A percentile compares a stretch with the other conserved stretches of the same genome.
These are phyloP conservation scores for Pestalotiopsis sp. DNA, from an alignment of 2,329 filamentous ascomycete species.

Conservation along the genomic window DNA sequence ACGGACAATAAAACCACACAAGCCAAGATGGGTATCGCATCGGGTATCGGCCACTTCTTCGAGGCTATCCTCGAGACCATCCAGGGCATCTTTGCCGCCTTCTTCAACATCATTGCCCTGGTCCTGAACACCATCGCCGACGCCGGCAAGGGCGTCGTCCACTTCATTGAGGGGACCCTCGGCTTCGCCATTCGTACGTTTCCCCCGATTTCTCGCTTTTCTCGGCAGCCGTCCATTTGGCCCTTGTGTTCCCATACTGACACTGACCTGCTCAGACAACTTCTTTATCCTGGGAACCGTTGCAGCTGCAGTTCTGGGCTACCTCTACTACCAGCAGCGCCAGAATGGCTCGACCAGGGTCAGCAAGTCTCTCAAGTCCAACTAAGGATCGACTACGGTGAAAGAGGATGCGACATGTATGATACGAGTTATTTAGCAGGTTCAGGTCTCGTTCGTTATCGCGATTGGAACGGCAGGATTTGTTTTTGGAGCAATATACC, in stretches of 20 bases:
- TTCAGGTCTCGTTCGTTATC: too few relatives aligned
- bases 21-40: slow-evolving; percentile 28
- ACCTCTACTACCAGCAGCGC: slow-evolving; percentile 29
- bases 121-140: slow-evolving; percentile 21
- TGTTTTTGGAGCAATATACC: too few relatives aligned
- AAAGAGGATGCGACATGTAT: too few relatives aligned
- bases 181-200: slow-evolving; percentile 32
- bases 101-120: slow-evolving; percentile 26
- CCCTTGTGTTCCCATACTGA: background rate
- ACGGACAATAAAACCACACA: background rate
- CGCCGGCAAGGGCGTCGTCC: slow-evolving; percentile 21
- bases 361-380: slow-evolving; percentile 26
- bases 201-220: background rate
- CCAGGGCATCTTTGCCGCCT: slow-evolving; percentile 22
- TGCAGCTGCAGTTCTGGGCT: slow-evolving; percentile 28
- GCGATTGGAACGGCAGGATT: too few relatives aligned
- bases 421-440: too few relatives aligned
- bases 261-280: slow-evolving; percentile 24
- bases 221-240: too few relatives aligned
- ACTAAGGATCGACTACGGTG: slow-evolving; percentile 7
- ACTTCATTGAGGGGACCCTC: slow-evolving; percentile 31
- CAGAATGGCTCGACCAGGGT: slow-evolving; percentile 22
- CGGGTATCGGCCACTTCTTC: slow-evolving; percentile 29
- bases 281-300: slow-evolving; percentile 33
- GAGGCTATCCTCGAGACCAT: slow-evolving; percentile 24